A percentile compares a stretch with the other conserved stretches of the same genome.
Conservation (phyloP, 2,329 filamentous ascomycete genomes). For the Teratosphaeria viscida region DNA sequence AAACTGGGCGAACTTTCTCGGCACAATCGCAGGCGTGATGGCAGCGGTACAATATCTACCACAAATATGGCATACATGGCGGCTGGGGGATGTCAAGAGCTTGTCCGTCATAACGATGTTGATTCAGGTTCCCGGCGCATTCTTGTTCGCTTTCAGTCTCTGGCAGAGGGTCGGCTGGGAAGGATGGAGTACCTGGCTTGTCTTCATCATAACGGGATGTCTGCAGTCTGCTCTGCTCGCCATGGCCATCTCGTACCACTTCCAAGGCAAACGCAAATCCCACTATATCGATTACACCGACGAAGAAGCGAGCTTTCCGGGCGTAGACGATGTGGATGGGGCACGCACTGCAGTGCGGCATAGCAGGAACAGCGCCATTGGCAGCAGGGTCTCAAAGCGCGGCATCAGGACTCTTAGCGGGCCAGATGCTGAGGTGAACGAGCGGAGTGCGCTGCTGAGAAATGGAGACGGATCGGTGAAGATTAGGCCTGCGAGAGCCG, state of each 20-base stretch:
- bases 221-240: constrained; percentile 72
- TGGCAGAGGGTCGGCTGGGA: constrained; percentile 58
- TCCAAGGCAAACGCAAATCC: background rate
- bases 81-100: constrained; percentile 74
- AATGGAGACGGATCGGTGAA: background rate
- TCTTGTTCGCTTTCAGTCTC: constrained; percentile 79
- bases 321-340: constrained; percentile 8
- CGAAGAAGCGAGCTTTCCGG: background rate
- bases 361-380: background rate
- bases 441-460: constrained; percentile 4
- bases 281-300: background rate
- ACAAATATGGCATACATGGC: constrained; percentile 87
- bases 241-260: constrained; percentile 65
- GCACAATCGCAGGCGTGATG: constrained; percentile 65
- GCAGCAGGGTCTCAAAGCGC: background rate
- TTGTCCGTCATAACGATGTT: constrained; percentile 96
- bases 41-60: constrained; percentile 87
- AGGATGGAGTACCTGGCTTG: constrained; percentile 93
- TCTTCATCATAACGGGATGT: constrained; percentile 75
- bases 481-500: background rate
- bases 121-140: constrained; percentile 88
- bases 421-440: background rate
- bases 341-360: background rate
- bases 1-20: constrained; percentile 75
- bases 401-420: background rate